These are phyloP conservation scores for Pharus latifolius DNA, from an alignment of 176 grass and related monocot species.

Conservation along the genomic window DNA sequence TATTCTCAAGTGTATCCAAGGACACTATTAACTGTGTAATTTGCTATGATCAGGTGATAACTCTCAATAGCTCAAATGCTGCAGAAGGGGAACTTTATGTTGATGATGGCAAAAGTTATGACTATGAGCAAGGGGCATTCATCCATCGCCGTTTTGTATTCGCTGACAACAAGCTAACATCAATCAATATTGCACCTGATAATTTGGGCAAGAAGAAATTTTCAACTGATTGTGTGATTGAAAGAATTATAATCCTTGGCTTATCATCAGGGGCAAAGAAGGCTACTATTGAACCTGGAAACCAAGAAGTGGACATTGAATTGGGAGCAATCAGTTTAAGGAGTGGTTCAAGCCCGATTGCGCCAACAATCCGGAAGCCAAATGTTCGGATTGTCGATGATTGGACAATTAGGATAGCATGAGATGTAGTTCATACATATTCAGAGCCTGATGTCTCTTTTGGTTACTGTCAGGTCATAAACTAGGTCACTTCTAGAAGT, in stretches of 20 bases:
- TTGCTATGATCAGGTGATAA: conserved; percentile 63
- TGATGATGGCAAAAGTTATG: conserved; percentile 87
- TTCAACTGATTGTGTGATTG: conserved; percentile 54
- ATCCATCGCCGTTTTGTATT: conserved; percentile 80
- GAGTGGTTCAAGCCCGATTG: conserved; percentile 41
- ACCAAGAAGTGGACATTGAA: conserved; percentile 51
- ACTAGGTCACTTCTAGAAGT: conserved; percentile 11
- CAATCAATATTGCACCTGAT: conserved; percentile 33
- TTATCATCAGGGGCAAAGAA: conserved; percentile 60
- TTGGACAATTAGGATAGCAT: conserved; percentile 64
- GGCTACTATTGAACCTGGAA: conserved; percentile 71
- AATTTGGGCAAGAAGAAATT: conserved; percentile 48
- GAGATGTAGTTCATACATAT: conserved; percentile 11
- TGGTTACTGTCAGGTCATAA: conserved; percentile 13
- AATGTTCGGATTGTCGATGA: conserved; percentile 59
- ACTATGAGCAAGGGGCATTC: conserved; percentile 77
- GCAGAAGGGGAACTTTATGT: conserved; percentile 93
- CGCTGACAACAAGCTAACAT: conserved; percentile 64
- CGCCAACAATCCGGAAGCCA: conserved; percentile 61
- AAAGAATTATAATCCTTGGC: conserved; percentile 77
- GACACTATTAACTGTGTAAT: not conserved
- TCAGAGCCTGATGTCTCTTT: conserved; percentile 17
- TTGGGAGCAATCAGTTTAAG: conserved; percentile 61
- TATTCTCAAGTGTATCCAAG: not conserved
- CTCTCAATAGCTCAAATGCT: conserved; percentile 64